Conservation (phyloP, 129 eudicot species). For the Logfia minima region DNA sequence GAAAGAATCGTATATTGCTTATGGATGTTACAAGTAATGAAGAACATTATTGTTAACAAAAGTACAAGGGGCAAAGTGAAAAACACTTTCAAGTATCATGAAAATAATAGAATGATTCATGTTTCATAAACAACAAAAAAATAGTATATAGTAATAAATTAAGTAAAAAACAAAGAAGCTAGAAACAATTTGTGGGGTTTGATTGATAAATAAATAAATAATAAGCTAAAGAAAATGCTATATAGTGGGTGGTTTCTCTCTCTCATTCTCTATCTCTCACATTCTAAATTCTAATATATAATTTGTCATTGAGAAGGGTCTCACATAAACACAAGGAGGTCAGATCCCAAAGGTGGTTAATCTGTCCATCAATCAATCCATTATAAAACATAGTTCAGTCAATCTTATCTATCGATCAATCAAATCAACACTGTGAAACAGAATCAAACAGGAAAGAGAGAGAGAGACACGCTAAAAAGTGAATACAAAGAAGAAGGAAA, state of each 20-base stretch:
- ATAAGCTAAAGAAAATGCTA: not conserved
- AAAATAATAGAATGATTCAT: conserved; percentile 19
- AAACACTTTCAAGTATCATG: conserved; percentile 3
- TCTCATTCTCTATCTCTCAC: conserved; percentile 41
- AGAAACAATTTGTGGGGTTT: conserved; percentile 22
- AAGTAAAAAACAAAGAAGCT: conserved; percentile 13
- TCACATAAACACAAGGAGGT: conserved; percentile 43
- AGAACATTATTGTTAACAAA: not conserved
- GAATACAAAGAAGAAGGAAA: conserved; percentile 7
- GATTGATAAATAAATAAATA: conserved; percentile 25
- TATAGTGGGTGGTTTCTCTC: conserved; percentile 26
- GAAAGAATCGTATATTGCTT: not conserved
- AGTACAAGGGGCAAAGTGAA: conserved; percentile 1
- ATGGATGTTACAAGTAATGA: not conserved
- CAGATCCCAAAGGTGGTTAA: conserved; percentile 77
- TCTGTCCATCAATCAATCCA: conserved; percentile 61
- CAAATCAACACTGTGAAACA: conserved; percentile 45
- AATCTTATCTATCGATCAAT: conserved; percentile 63
- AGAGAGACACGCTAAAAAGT: conserved; percentile 19
- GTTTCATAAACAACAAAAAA: conserved; percentile 21
- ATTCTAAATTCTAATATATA: conserved; percentile 15
- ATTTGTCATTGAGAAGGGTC: conserved; percentile 47
- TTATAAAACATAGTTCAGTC: conserved; percentile 54
- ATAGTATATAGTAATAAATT: conserved; percentile 14
- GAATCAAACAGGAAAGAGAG: conserved; percentile 29